Conservation (phyloP, 306 rosid species). For the Gillenia trifoliata region DNA sequence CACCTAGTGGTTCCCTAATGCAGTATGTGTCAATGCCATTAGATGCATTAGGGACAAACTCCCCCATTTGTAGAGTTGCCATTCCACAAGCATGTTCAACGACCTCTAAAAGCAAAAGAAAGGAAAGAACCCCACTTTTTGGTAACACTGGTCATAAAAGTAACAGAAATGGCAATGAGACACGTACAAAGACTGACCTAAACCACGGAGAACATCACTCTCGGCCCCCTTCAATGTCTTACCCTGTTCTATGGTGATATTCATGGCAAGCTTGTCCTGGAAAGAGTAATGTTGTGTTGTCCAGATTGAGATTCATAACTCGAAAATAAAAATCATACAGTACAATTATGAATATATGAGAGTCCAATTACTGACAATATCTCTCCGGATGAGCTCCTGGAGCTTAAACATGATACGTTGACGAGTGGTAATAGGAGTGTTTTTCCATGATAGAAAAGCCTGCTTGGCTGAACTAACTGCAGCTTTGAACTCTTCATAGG, state of each 20-base stretch:
- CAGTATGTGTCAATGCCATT: slow-evolving; percentile 62
- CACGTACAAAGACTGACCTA: slow-evolving; percentile 49
- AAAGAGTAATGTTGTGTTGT: slow-evolving; percentile 13
- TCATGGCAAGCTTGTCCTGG: slow-evolving; percentile 64
- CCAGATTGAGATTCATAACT: slow-evolving; percentile 10
- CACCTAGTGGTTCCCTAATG: slow-evolving; percentile 81
- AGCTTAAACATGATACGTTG: slow-evolving; percentile 65
- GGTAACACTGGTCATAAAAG: slow-evolving; percentile 4
- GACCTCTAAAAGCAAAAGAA: slow-evolving; percentile 45
- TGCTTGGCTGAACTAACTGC: slow-evolving; percentile 73
- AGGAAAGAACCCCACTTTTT: slow-evolving; percentile 7
- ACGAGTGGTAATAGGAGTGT: slow-evolving; percentile 52
- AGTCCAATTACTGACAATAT: slow-evolving; percentile 45
- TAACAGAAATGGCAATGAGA: slow-evolving; percentile 13
- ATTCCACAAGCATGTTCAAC: slow-evolving; percentile 72
- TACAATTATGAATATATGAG: not conserved
- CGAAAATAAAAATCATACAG: not conserved
- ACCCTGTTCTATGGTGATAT: slow-evolving; percentile 58
- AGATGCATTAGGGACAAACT: slow-evolving; percentile 57
- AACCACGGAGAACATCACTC: slow-evolving; percentile 60
- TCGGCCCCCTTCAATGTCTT: slow-evolving; percentile 57
- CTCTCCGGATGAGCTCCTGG: slow-evolving; percentile 67
- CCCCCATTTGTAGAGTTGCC: slow-evolving; percentile 64
- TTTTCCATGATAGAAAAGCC: slow-evolving; percentile 68
- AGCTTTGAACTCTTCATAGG: slow-evolving; percentile 68